phyloP scores from a whole-genome alignment of 225 moss, liverwort and hornwort species.

The Marchantia polymorpha region DNA sequence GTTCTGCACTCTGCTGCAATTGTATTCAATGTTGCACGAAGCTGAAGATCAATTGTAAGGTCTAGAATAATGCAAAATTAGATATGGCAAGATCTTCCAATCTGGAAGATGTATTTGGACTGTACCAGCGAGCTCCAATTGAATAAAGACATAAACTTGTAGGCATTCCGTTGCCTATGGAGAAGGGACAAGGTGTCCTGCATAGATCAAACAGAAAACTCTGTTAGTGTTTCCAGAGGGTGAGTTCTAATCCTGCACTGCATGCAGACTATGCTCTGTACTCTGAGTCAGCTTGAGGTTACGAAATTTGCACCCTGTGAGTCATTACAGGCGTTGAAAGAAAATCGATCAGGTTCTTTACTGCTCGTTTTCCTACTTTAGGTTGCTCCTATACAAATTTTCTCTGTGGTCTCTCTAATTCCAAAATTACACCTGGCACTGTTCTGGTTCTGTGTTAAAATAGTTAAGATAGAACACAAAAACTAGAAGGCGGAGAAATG shows the following conservation, averaged over 20 bases:
- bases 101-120: neutral
- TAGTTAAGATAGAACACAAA: too few relatives aligned
- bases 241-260: neutral
- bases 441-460: too few relatives aligned
- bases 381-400: too few relatives aligned
- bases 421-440: too few relatives aligned
- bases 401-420: too few relatives aligned
- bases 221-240: neutral
- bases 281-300: neutral
- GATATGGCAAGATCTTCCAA: neutral
- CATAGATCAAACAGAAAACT: neutral
- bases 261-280: neutral
- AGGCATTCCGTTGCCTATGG: neutral
- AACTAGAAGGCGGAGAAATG: too few relatives aligned
- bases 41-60: neutral
- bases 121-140: constrained; percentile 11
- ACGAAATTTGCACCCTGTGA: too few relatives aligned
- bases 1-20: neutral
- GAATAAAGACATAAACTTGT: neutral
- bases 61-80: neutral
- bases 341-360: too few relatives aligned
- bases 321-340: too few relatives aligned
- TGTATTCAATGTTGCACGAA: neutral
- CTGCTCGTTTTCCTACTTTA: too few relatives aligned
- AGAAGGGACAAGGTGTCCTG: constrained; percentile 6